These are phyloP conservation scores for Papiliotrema laurentii DNA, from an alignment of 1,284 basidiomycete genomes.

Conservation along the genomic window DNA sequence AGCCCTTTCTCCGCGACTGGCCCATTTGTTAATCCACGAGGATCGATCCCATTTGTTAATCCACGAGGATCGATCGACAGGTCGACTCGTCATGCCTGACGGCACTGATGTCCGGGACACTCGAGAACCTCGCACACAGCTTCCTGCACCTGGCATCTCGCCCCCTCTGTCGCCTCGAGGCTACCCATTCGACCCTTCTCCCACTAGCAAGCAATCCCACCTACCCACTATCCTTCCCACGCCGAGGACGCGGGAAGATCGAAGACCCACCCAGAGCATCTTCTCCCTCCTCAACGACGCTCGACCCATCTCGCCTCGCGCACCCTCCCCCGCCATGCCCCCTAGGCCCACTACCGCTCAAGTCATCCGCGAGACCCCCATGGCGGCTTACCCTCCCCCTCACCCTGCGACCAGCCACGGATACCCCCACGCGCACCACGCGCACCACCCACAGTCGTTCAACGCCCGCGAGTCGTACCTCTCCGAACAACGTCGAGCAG, in stretches of 20 bases:
- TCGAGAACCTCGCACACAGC: not conserved
- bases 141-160: not conserved
- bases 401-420: not conserved
- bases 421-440: not conserved
- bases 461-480: not conserved
- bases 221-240: constrained; percentile 1
- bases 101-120: not conserved
- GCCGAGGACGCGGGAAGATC: not conserved
- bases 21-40: constrained; percentile 14
- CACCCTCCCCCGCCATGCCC: not conserved
- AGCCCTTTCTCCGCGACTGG: constrained; percentile 11
- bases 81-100: constrained; percentile 6
- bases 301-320: not conserved
- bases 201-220: not conserved
- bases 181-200: not conserved
- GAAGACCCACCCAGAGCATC: constrained; percentile 3
- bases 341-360: not conserved
- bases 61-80: constrained; percentile 12
- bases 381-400: not conserved
- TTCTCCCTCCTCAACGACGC: constrained; percentile 5
- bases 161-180: not conserved
- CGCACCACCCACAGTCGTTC: not conserved
- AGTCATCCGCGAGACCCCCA: not conserved
- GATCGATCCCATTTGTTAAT: too few relatives aligned
- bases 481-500: not conserved